Percentiles rank a stretch among this genome's conserved stretches.
Evolutionary conservation across 495 filamentous ascomycete genomes (phyloP).

Genomic region (Lepraria neglecta): DNA sequence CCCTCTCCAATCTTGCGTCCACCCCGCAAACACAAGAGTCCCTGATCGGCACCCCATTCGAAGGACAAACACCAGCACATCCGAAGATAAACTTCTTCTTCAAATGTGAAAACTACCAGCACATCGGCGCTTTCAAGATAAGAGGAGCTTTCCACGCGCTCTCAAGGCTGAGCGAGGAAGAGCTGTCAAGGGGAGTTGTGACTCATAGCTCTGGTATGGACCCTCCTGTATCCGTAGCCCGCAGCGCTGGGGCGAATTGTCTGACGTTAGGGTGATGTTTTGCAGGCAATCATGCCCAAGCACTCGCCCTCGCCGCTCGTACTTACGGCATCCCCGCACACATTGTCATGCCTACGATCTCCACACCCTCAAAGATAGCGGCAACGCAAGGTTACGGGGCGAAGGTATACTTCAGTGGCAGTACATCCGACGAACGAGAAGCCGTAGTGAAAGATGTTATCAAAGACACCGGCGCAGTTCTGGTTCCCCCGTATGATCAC

Average conservation of each 20-base stretch:
- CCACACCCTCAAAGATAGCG: conserved; percentile 76
- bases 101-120: conserved; percentile 94
- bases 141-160: conserved; percentile 88
- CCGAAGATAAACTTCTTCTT: conserved; percentile 76
- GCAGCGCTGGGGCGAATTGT: background rate
- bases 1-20: conserved; percentile 68
- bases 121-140: conserved; percentile 88
- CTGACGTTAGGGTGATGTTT: background rate
- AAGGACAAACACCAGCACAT: conserved; percentile 49
- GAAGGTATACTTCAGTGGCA: conserved; percentile 73
- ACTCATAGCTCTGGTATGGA: conserved; percentile 79
- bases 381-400: conserved; percentile 72
- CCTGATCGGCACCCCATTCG: conserved; percentile 51
- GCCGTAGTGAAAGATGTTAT: conserved; percentile 63
- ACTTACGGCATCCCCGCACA: conserved; percentile 59
- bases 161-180: conserved; percentile 58
- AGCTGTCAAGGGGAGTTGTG: conserved; percentile 65
- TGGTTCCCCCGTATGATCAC: conserved; percentile 89
- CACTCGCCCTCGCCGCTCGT: conserved; percentile 77
- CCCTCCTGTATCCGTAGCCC: too few species aligned
- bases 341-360: conserved; percentile 87
- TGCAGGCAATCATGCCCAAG: conserved; percentile 87
- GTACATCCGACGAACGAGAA: conserved; percentile 74
- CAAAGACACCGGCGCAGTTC: conserved; percentile 59
- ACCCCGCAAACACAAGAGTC: conserved; percentile 53